A percentile compares a stretch with the other conserved stretches of the same genome.
Evolutionary conservation across 2,329 filamentous ascomycete genomes (phyloP).

Genomic region (Colletotrichum gloeosporioides): DNA sequence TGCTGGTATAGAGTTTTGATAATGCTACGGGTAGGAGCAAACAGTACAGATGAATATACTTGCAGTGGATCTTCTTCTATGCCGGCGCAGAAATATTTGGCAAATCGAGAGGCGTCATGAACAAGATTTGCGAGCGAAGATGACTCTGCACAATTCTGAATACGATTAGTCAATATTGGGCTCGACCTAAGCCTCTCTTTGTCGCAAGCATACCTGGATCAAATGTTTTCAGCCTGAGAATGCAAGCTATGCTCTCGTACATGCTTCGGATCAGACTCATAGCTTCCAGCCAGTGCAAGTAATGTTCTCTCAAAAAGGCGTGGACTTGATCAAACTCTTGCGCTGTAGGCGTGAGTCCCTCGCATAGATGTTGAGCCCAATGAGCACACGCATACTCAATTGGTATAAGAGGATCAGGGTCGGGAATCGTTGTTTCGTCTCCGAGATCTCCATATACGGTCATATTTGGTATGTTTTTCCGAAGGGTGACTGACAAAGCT

Average conservation of each 20-base stretch:
- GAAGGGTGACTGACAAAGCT: constrained; percentile 30
- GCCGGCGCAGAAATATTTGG: rapidly evolving
- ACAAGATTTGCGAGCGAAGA: background rate
- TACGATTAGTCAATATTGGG: background rate
- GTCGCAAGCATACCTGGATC: background rate
- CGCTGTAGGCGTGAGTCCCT: background rate
- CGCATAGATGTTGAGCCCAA: constrained; percentile 25
- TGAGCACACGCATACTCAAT: constrained; percentile 25
- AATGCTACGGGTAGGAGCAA: background rate
- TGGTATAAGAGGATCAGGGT: constrained; percentile 12
- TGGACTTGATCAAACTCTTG: background rate
- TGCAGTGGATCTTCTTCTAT: background rate
- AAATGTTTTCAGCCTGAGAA: rapidly evolving
- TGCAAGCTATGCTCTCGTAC: constrained; percentile 17
- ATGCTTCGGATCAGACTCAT: constrained; percentile 35
- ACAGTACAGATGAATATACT: background rate
- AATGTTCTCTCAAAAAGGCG: constrained; percentile 34
- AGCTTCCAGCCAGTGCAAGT: constrained; percentile 44
- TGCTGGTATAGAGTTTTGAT: background rate
- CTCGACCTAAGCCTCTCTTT: no score
- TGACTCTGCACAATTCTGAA: background rate
- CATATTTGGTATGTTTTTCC: constrained; percentile 39
- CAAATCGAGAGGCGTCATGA: background rate
- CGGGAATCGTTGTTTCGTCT: background rate
- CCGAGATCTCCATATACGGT: background rate